phyloP scores from a whole-genome alignment of 2,329 filamentous ascomycete species.

The Diaporthe humulicola region DNA sequence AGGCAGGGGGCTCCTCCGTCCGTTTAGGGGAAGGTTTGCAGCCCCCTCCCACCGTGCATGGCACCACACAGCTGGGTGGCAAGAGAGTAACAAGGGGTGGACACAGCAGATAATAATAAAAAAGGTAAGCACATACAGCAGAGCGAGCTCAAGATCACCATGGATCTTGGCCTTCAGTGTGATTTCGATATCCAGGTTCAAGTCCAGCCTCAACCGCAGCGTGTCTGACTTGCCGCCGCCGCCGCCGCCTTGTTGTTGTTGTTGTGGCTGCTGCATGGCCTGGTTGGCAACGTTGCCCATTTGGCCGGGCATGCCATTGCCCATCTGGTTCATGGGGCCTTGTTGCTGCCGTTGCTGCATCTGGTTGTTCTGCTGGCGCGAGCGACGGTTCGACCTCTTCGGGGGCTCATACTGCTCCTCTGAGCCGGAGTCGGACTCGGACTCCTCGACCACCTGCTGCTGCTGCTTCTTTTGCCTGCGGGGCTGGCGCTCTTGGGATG shows the following conservation, averaged over 20 bases:
- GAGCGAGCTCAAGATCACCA: slow-evolving; percentile 83
- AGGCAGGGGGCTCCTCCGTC: slow-evolving; percentile 7
- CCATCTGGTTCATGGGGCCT: slow-evolving; percentile 54
- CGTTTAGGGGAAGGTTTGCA: slow-evolving; percentile 21
- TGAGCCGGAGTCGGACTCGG: slow-evolving; percentile 51
- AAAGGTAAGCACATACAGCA: slow-evolving; percentile 64
- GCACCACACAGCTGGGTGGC: slow-evolving; percentile 19
- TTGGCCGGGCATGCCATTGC: slow-evolving; percentile 55
- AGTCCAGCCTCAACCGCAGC: slow-evolving; percentile 79
- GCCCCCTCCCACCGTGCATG: slow-evolving; percentile 18
- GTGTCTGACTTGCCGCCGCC: slow-evolving; percentile 70
- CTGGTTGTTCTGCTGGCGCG: slow-evolving; percentile 44
- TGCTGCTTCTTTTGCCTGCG: slow-evolving; percentile 45
- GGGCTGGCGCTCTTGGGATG: slow-evolving; percentile 50
- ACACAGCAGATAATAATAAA: slow-evolving; percentile 24
- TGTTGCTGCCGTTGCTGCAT: slow-evolving; percentile 49
- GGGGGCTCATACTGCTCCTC: slow-evolving; percentile 47
- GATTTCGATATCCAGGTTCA: slow-evolving; percentile 88
- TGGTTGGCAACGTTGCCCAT: slow-evolving; percentile 56
- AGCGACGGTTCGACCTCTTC: slow-evolving; percentile 45
- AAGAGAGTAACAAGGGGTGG: slow-evolving; percentile 27
- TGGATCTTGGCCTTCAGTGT: slow-evolving; percentile 88
- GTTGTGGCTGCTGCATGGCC: slow-evolving; percentile 50
- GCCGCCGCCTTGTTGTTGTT: slow-evolving; percentile 36
- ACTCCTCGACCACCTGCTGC: slow-evolving; percentile 49